Percentiles rank a stretch among this genome's conserved stretches.
Conservation (phyloP, 2,329 filamentous ascomycete species). For the Penicillium sp. region DNA sequence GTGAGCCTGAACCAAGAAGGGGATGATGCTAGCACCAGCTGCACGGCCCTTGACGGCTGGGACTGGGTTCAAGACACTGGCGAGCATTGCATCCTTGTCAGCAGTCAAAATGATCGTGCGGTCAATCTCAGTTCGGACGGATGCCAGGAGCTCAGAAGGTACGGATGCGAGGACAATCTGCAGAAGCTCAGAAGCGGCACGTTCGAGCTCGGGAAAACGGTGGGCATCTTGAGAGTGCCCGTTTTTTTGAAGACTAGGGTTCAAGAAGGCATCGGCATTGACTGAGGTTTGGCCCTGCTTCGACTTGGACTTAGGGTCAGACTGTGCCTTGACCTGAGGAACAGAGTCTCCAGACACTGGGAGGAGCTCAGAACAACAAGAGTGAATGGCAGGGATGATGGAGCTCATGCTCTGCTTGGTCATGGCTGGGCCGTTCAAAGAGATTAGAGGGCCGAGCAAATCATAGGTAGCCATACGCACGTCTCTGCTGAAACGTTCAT, state of each 20-base stretch:
- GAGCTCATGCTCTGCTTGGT: constrained; percentile 64
- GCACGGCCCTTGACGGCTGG: constrained; percentile 60
- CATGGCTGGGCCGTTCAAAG: constrained; percentile 63
- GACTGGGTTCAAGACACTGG: constrained; percentile 78
- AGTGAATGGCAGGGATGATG: constrained; percentile 60
- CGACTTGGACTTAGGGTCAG: constrained; percentile 42
- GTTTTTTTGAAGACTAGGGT: constrained; percentile 38
- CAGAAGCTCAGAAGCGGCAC: constrained; percentile 62
- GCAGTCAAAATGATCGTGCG: constrained; percentile 72
- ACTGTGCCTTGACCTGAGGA: constrained; percentile 25
- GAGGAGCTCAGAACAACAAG: constrained; percentile 73
- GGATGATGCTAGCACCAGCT: constrained; percentile 71
- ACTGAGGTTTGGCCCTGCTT: constrained; percentile 35
- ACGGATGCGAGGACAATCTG: constrained; percentile 61
- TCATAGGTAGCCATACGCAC: constrained; percentile 63
- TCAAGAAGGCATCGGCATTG: constrained; percentile 73
- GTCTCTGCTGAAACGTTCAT: constrained; percentile 48
- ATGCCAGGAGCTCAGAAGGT: constrained; percentile 65
- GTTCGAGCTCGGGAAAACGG: constrained; percentile 45
- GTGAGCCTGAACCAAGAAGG: constrained; percentile 69
- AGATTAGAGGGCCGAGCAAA: constrained; percentile 58
- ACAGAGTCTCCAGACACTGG: constrained; percentile 44
- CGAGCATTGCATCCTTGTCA: constrained; percentile 70
- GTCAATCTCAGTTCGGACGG: constrained; percentile 72
- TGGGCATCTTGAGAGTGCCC: constrained; percentile 18